phyloP scores from a whole-genome alignment of 768 basidiomycete species.

The Tylopilus cervinicoccineus region DNA sequence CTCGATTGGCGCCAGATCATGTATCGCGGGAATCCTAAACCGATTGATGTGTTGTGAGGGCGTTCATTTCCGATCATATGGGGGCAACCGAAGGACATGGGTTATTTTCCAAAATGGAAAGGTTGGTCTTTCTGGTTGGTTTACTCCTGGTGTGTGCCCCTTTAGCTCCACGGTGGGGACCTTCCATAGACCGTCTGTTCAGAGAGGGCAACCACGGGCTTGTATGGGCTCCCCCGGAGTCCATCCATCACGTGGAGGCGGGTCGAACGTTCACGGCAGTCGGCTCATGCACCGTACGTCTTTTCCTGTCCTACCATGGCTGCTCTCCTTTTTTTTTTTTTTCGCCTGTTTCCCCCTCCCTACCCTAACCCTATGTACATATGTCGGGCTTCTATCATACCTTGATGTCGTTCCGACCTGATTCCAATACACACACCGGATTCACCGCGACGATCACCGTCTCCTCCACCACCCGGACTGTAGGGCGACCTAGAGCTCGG shows the following conservation, averaged over 20 bases:
- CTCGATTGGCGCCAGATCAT: no score
- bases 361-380: slow-evolving; percentile 32
- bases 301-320: slow-evolving; percentile 69
- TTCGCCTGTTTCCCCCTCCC: slow-evolving; percentile 4
- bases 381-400: no score
- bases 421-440: slow-evolving; percentile 28
- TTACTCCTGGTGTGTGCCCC: slow-evolving; percentile 58
- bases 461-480: slow-evolving; percentile 60
- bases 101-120: slow-evolving; percentile 1
- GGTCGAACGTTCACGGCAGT: no score
- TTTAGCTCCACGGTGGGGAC: slow-evolving; percentile 49
- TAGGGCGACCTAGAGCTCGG: slow-evolving; percentile 79
- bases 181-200: slow-evolving; percentile 51
- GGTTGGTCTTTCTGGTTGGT: slow-evolving; percentile 21
- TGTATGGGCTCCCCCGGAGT: slow-evolving; percentile 59
- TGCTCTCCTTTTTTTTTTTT: slow-evolving; percentile 37
- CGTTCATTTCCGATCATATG: no score
- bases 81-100: no score
- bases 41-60: no score
- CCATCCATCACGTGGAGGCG: no score
- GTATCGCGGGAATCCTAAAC: no score
- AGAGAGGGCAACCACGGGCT: slow-evolving; percentile 41
- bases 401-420: no score
- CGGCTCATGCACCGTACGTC: slow-evolving; percentile 78
- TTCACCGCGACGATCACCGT: slow-evolving; percentile 71